A percentile compares a stretch with the other conserved stretches of the same genome.
Evolutionary conservation across 2,329 filamentous ascomycete genomes (phyloP).

Genomic region (Chaetomium sp.): DNA sequence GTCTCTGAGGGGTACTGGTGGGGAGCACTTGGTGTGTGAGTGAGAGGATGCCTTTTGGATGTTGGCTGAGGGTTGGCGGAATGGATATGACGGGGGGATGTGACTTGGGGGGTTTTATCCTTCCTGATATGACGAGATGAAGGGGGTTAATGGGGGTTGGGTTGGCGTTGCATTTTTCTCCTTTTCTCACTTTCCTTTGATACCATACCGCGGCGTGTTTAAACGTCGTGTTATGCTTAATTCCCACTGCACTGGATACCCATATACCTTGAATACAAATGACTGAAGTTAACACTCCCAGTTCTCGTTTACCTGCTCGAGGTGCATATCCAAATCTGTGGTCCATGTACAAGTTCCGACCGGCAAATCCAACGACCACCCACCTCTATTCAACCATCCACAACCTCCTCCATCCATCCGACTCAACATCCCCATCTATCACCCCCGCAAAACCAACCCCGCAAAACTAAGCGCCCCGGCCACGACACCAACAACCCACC

Average conservation of each 20-base stretch:
- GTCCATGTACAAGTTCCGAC: too few species aligned
- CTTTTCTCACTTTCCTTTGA: not conserved
- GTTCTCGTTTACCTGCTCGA: too few species aligned
- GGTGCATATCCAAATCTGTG: too few species aligned
- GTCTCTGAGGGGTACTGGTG: not conserved
- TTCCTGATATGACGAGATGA: too few species aligned
- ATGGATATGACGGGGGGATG: too few species aligned
- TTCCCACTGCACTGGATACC: not conserved
- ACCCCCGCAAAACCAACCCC: not conserved
- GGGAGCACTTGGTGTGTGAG: not conserved
- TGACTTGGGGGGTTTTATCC: too few species aligned
- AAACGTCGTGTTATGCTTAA: not conserved
- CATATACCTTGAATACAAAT: not conserved
- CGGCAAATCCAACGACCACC: not conserved
- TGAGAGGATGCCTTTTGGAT: not conserved
- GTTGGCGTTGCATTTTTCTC: too few species aligned
- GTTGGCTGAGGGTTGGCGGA: too few species aligned
- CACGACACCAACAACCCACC: conserved; percentile 11
- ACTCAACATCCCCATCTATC: not conserved
- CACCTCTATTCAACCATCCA: not conserved
- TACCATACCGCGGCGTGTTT: not conserved
- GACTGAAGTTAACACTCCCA: too few species aligned
- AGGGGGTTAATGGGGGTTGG: too few species aligned
- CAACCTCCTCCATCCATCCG: not conserved
- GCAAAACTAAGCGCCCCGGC: conserved; percentile 11